Percentiles rank a stretch among this genome's conserved stretches.
Evolutionary conservation across 345 rosid species (phyloP).

Genomic region (Populus pruinosa): DNA sequence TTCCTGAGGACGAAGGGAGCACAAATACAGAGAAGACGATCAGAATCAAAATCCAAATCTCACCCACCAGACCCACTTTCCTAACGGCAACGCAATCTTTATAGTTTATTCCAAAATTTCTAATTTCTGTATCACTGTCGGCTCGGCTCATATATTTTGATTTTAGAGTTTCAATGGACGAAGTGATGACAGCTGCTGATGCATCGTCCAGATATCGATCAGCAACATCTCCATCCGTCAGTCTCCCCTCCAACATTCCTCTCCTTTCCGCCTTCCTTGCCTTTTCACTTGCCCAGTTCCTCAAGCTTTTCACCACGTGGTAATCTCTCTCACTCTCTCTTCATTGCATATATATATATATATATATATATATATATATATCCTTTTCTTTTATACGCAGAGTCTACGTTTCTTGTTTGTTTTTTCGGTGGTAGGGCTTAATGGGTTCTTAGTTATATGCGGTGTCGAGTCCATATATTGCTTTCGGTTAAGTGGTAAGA

Average conservation of each 20-base stretch:
- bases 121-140: not conserved
- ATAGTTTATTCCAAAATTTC: not conserved
- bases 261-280: constrained; percentile 49
- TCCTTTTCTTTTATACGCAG: not conserved
- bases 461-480: too few species aligned
- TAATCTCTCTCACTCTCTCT: not conserved
- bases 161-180: constrained; percentile 35
- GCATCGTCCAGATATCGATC: constrained; percentile 37
- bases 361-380: too few species aligned
- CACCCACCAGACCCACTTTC: not conserved
- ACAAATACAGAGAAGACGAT: not conserved
- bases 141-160: not conserved
- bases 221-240: constrained; percentile 27
- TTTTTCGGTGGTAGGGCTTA: not conserved
- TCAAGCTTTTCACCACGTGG: constrained; percentile 56
- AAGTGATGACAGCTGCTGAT: constrained; percentile 45
- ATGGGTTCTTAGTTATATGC: too few species aligned
- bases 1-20: not conserved
- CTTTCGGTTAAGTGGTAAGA: too few species aligned
- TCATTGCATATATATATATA: too few species aligned
- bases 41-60: not conserved
- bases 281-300: constrained; percentile 49
- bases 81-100: not conserved
- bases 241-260: constrained; percentile 38
- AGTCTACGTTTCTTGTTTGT: not conserved